Evolutionary conservation across 331 rosid genomes (phyloP).

Genomic region (Saraca asoca): DNA sequence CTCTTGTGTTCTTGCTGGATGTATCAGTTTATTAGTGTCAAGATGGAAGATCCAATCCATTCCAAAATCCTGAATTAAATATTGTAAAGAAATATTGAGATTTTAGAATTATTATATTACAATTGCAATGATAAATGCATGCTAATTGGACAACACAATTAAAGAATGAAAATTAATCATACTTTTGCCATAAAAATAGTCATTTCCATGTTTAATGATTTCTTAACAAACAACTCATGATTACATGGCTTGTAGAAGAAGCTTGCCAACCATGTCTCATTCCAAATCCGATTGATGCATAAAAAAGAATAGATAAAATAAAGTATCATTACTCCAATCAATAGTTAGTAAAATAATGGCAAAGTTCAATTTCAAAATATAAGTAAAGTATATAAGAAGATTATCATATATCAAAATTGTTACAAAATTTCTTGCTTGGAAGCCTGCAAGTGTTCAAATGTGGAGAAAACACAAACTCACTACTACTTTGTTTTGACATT

Average conservation of each 20-base stretch:
- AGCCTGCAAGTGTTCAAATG: too few relatives aligned
- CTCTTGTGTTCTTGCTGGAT: constrained; percentile 80
- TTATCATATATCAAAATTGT: too few relatives aligned
- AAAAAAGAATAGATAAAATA: constrained; percentile 21
- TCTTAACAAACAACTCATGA: constrained; percentile 95
- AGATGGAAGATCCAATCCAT: constrained; percentile 98
- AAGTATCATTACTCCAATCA: too few relatives aligned
- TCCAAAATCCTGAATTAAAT: constrained; percentile 61
- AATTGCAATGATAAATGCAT: constrained; percentile 7
- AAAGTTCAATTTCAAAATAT: too few relatives aligned
- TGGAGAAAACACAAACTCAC: too few relatives aligned
- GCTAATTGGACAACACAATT: constrained; percentile 11
- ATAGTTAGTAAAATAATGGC: too few relatives aligned
- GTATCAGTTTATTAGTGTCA: constrained; percentile 85
- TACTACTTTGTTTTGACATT: too few relatives aligned
- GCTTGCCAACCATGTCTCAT: constrained; percentile 88
- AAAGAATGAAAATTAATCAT: too few relatives aligned
- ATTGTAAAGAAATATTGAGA: too few relatives aligned
- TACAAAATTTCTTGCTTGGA: too few relatives aligned
- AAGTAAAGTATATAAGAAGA: too few relatives aligned
- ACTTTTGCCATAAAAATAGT: constrained; percentile 81
- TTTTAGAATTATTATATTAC: constrained; percentile 8
- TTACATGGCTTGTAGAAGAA: constrained; percentile 98
- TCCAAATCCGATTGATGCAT: constrained; percentile 84
- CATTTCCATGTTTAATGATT: constrained; percentile 96